A percentile compares a stretch with the other conserved stretches of the same genome.
Evolutionary conservation across 2,329 filamentous ascomycete species (phyloP).

Genomic region (Penicillium sp.): DNA sequence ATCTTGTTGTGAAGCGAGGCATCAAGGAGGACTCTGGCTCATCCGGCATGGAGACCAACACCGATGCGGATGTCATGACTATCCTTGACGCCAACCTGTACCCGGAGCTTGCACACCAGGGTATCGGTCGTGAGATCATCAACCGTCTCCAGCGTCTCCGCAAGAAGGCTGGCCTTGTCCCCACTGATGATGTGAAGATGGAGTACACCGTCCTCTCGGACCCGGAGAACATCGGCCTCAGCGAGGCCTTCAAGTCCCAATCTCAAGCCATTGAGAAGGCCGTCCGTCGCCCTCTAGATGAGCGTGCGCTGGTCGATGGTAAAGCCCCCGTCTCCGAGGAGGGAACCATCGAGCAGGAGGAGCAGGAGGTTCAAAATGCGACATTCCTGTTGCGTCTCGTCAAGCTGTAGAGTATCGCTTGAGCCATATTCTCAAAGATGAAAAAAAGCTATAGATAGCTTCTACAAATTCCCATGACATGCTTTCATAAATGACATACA

Average conservation of each 20-base stretch:
- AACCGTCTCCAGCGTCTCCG: slow-evolving; percentile 87
- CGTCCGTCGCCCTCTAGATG: slow-evolving; percentile 73
- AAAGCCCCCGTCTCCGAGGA: slow-evolving; percentile 55
- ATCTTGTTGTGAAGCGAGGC: slow-evolving; percentile 79
- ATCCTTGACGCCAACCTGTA: slow-evolving; percentile 84
- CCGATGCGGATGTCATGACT: slow-evolving; percentile 84
- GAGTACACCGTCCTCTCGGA: slow-evolving; percentile 82
- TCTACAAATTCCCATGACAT: background rate
- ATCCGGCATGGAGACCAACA: slow-evolving; percentile 79
- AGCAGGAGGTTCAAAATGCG: slow-evolving; percentile 82
- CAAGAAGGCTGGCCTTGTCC: slow-evolving; percentile 88
- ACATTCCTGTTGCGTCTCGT: slow-evolving; percentile 75
- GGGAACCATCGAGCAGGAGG: slow-evolving; percentile 73
- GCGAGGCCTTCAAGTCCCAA: slow-evolving; percentile 69
- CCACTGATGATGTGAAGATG: slow-evolving; percentile 95
- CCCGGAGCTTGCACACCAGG: slow-evolving; percentile 83
- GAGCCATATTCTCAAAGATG: background rate
- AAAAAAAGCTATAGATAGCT: background rate
- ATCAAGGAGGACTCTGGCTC: slow-evolving; percentile 71
- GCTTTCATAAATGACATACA: background rate
- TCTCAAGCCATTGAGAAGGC: slow-evolving; percentile 71
- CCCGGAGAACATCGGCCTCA: slow-evolving; percentile 73
- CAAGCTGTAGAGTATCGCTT: slow-evolving; percentile 58
- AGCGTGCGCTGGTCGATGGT: slow-evolving; percentile 62
- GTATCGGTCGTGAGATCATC: slow-evolving; percentile 87